Conservation (phyloP, 306 rosid genomes). For the Gillenia trifoliata region DNA sequence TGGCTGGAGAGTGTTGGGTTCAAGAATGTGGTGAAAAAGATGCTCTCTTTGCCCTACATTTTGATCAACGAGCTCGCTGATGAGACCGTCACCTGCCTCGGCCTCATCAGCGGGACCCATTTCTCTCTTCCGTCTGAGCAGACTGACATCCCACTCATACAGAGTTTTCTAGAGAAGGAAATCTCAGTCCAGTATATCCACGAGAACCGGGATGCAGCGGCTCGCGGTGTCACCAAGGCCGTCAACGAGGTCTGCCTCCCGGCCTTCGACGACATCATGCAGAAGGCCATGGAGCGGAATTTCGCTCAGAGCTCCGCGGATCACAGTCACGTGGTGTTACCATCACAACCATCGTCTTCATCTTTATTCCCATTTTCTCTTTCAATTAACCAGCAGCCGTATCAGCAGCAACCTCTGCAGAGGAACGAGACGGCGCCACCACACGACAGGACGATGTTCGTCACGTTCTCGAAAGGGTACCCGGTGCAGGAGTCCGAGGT, state of each 20-base stretch:
- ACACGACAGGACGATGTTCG: slow-evolving; percentile 60
- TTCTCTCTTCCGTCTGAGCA: not conserved
- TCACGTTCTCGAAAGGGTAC: slow-evolving; percentile 73
- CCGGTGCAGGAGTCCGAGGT: slow-evolving; percentile 57
- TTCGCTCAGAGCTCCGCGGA: not conserved
- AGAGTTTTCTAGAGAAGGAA: slow-evolving; percentile 37
- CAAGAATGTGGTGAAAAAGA: slow-evolving; percentile 29
- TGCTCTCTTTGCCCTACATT: slow-evolving; percentile 31
- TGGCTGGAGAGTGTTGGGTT: slow-evolving; percentile 68
- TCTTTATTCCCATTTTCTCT: not conserved
- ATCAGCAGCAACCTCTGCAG: not conserved
- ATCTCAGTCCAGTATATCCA: slow-evolving; percentile 26
- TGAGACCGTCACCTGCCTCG: slow-evolving; percentile 46
- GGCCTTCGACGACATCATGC: slow-evolving; percentile 52
- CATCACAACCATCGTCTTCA: not conserved
- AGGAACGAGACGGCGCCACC: slow-evolving; percentile 12
- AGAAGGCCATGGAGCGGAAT: slow-evolving; percentile 16
- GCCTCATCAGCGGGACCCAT: slow-evolving; percentile 15
- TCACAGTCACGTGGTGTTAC: not conserved
- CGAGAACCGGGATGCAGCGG: slow-evolving; percentile 13
- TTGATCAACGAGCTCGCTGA: slow-evolving; percentile 61
- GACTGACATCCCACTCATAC: slow-evolving; percentile 40
- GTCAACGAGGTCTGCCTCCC: slow-evolving; percentile 31
- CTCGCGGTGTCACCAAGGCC: slow-evolving; percentile 24
- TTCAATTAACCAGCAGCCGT: not conserved